Percentiles rank a stretch among this genome's conserved stretches.
phyloP scores from a whole-genome alignment of 305 asterid genomes.

The Nicotiana rustica region DNA sequence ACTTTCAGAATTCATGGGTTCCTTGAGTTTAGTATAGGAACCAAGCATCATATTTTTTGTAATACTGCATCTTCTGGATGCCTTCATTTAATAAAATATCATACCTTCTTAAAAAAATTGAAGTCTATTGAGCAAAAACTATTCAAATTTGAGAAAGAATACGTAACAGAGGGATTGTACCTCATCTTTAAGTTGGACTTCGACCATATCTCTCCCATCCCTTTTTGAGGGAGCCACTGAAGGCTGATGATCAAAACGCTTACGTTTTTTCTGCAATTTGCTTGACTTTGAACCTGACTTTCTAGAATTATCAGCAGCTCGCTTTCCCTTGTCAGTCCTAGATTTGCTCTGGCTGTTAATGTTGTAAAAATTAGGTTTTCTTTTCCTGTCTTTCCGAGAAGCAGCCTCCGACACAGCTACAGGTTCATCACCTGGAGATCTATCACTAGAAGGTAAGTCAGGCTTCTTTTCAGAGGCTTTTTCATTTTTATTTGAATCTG shows the following conservation, averaged over 20 bases:
- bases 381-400: conserved; percentile 56
- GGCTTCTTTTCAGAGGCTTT: conserved; percentile 53
- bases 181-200: conserved; percentile 64
- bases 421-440: conserved; percentile 53
- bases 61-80: conserved; percentile 29
- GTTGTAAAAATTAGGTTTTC: conserved; percentile 51
- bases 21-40: not conserved
- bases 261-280: conserved; percentile 58
- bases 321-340: conserved; percentile 57
- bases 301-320: conserved; percentile 47
- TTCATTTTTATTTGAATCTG: conserved; percentile 45
- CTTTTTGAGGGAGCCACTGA: conserved; percentile 45
- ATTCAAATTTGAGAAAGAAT: conserved; percentile 20
- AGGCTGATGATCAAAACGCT: conserved; percentile 47
- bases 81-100: conserved; percentile 11
- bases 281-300: conserved; percentile 52
- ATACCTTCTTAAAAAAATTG: not conserved
- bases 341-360: conserved; percentile 52
- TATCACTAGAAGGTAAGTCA: conserved; percentile 45
- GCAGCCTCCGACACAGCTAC: conserved; percentile 48
- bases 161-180: conserved; percentile 46
- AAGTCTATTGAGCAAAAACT: not conserved
- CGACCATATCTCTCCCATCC: conserved; percentile 47
- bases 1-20: too few relatives aligned
- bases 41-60: conserved; percentile 22